Evolutionary conservation across 75 land plant species (phyloP), one percentile per base, ranked within the genome.

Genomic region (Pinus tabuliformis): DNA sequence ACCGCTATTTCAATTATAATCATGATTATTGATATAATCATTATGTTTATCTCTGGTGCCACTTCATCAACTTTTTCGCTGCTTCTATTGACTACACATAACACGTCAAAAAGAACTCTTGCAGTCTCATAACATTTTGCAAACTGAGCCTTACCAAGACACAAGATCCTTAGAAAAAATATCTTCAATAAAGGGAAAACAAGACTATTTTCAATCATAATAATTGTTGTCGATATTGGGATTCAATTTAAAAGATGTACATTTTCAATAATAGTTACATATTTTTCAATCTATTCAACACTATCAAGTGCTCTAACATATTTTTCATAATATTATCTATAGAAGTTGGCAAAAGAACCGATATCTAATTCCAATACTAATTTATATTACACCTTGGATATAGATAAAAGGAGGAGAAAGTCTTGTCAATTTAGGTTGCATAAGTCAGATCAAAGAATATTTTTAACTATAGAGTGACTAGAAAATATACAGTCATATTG

Each of bases 21-120:
- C 9, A 8, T 6, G 8, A 45, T 42, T 42, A 42, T 42, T 64
- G 24, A 11, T 59, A 52, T 57, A 68, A 33, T 62, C 24, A 71
- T 28, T 5, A 28, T 13, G 73, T 79, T 78, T 52, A 94, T 98
- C 93, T 95, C 98, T 9, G 98, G 98, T 45, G 95, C 92, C 77
- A 95, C 90, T 85, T 92, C 98, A 81, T 91, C 99, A 37, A 84
- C 88, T 83, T 93, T 91, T 66, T 88, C 92, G 57, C 26, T 26
- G 0, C 83, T 81, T 77, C 91, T 91, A 28, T 88, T 88, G 49
- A 97, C 98, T n/a, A 95, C 95, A 79, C 92, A 89, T 63, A 97
- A 87, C 36, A 97, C 99, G 81, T 97, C 98, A 78, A 95, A 97
- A 62, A 97, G 96, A 24, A 95, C 94, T 20, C 96, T 94, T 26